Conservation (phyloP, 2,329 filamentous ascomycete species). For the Ophiocordyceps camponoti-saundersi region DNA sequence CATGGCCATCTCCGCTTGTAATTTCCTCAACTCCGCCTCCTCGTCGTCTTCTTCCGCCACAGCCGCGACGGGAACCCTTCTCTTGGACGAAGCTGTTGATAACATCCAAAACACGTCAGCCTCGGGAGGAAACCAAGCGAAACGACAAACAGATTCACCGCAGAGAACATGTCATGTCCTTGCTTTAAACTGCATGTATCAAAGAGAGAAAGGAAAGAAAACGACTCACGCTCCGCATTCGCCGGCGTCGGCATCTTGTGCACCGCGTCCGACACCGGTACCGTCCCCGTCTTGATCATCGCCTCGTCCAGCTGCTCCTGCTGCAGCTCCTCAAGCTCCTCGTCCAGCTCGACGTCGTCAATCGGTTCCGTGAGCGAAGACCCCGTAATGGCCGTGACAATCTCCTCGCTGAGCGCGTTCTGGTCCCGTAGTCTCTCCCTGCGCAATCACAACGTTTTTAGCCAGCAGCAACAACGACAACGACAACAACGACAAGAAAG, state of each 20-base stretch:
- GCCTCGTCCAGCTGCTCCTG: constrained; percentile 86
- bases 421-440: constrained; percentile 88
- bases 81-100: constrained; percentile 13
- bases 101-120: constrained; percentile 2
- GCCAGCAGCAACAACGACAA: neutral
- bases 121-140: too few species aligned
- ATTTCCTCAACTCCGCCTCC: constrained; percentile 79
- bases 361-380: constrained; percentile 49
- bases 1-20: constrained; percentile 97
- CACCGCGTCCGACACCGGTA: constrained; percentile 66
- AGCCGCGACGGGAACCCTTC: constrained; percentile 12
- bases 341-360: constrained; percentile 76
- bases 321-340: constrained; percentile 71
- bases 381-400: constrained; percentile 67
- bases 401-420: constrained; percentile 85
- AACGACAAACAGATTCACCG: too few species aligned
- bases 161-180: too few species aligned
- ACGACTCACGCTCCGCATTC: constrained; percentile 57
- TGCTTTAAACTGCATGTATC: too few species aligned
- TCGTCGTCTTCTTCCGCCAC: constrained; percentile 73
- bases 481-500: neutral
- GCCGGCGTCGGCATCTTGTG: constrained; percentile 60
- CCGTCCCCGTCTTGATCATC: constrained; percentile 76
- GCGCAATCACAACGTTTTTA: too few species aligned
- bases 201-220: neutral